Evolutionary conservation across 768 basidiomycete genomes (phyloP).

Genomic region (Calocera cornea): DNA sequence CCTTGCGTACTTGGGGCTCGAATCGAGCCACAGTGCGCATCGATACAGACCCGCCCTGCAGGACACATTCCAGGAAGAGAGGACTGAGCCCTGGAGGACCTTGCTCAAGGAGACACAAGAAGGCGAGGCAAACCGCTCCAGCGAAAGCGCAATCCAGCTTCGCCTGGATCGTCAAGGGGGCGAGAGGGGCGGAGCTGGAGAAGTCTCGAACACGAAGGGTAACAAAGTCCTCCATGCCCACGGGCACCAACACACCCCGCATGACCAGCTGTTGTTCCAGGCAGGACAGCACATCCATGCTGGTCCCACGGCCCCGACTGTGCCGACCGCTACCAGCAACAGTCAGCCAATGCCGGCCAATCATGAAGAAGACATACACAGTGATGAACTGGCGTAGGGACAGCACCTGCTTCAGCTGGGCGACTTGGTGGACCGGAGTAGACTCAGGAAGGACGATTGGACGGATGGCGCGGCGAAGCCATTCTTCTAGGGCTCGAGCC

Average conservation of each 20-base stretch:
- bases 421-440: not conserved
- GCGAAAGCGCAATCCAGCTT: not conserved
- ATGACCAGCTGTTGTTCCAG: not conserved
- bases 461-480: not conserved
- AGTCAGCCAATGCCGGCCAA: not conserved
- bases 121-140: not conserved
- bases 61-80: not conserved
- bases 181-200: not conserved
- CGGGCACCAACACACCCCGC: not conserved
- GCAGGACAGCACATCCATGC: not conserved
- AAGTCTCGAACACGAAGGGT: not conserved
- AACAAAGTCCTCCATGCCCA: not conserved
- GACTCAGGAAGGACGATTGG: not conserved
- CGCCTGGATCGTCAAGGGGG: not conserved
- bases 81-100: not conserved
- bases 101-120: not conserved
- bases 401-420: not conserved
- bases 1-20: not conserved
- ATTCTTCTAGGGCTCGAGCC: not conserved
- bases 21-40: not conserved
- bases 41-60: not conserved
- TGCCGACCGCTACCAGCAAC: not conserved
- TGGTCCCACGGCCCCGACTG: not conserved
- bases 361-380: not conserved
- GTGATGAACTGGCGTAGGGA: not conserved